Evolutionary conservation across 352 stramenopile genomes (phyloP), one percentile per base, ranked within the genome.

Genomic region (Phytophthora agathidicida): DNA sequence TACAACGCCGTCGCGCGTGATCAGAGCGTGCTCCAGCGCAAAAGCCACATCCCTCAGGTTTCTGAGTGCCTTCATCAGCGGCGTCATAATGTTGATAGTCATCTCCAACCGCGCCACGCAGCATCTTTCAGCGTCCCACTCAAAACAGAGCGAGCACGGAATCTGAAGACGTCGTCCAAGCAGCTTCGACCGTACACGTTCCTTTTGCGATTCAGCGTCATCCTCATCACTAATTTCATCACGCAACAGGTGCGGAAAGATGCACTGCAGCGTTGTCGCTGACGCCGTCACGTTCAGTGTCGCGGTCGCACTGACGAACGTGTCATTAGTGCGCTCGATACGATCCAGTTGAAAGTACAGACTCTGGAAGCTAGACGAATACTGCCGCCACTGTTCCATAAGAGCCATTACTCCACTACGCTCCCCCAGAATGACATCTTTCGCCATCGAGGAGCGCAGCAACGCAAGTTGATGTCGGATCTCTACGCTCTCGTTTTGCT

Each of bases 271-370:
- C 5, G 61, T 66, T 6, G 27, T 36, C 4, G 44, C 39, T 7
- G 48, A 39, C 11, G 64, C 32, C 1, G 22, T 47, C 37, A 59
- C 33, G 8, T 35, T 59, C n/a, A 71, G 23, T 11, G 20, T 24
- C 7, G 49, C 51, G 2, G 14, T 17, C 30, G 36, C 58, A 32
- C 27, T 54, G 16, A 68, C 32, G 19, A 72, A 61, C 4, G 35
- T 31, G 22, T 55, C 45, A 14, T 13, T 55, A 6, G 24, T 31
- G 5, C 45, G 48, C 5, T 60, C 56, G 32, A 83, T 63, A 9
- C 30, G 6, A 22, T 69, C 31, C 10, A 74, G 24, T 27, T 73
- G 56, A 30, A 77, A 60, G 33, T 66, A 60, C 5, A 79, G 23
- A 24, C 46, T 68, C 27, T 63, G 52, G 35, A 69, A 71, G 20